Percentiles rank a stretch among this genome's conserved stretches.
Evolutionary conservation across 441 rosid genomes (phyloP).

Genomic region (Sinapis alba): DNA sequence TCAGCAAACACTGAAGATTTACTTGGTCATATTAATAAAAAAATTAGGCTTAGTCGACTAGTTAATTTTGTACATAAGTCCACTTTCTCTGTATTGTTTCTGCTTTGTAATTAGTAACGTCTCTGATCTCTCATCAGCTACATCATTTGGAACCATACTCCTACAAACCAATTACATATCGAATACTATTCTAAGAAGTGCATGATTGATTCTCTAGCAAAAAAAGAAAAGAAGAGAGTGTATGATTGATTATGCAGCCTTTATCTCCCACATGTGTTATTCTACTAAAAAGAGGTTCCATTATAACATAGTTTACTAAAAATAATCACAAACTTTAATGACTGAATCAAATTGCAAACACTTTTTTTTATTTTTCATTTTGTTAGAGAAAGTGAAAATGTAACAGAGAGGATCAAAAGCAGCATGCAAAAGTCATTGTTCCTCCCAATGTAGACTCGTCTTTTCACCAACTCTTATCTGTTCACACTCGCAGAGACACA

Average conservation of each 20-base stretch:
- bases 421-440: not conserved
- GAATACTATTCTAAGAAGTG: not conserved
- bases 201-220: not conserved
- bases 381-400: not conserved
- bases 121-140: not conserved
- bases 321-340: not conserved
- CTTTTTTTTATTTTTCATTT: not conserved
- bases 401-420: not conserved
- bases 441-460: constrained; percentile 19
- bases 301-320: not conserved
- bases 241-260: not conserved
- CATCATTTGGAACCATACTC: not conserved
- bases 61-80: not conserved
- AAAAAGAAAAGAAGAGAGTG: not conserved
- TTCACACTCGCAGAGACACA: constrained; percentile 1
- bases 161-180: no score
- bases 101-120: not conserved
- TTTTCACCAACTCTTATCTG: not conserved
- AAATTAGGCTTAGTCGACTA: not conserved
- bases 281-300: not conserved
- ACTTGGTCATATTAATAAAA: not conserved
- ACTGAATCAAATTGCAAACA: not conserved
- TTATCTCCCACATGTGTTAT: not conserved
- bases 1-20: not conserved
- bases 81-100: not conserved